A percentile compares a stretch with the other conserved stretches of the same genome.
Evolutionary conservation across 495 filamentous ascomycete genomes (phyloP).

Genomic region (Penicillium coprophilum): DNA sequence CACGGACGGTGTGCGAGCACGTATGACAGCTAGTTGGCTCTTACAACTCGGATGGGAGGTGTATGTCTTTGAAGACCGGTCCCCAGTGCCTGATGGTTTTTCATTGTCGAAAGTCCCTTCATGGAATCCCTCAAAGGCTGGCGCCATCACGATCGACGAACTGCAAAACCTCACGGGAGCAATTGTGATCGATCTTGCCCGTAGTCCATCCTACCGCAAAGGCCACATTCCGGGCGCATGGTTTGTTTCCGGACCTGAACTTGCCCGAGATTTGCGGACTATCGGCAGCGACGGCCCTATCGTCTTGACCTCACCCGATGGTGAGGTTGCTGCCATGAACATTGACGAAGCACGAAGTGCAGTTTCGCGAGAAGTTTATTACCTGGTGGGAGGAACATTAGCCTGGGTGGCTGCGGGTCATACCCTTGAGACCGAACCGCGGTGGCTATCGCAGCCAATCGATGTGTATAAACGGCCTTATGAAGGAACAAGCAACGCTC

Average conservation of each 20-base stretch:
- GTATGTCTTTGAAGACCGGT: conserved; percentile 16
- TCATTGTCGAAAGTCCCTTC: neutral
- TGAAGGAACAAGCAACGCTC: conserved; percentile 29
- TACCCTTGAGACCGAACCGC: conserved; percentile 21
- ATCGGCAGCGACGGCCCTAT: conserved; percentile 16
- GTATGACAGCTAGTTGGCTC: conserved; percentile 31
- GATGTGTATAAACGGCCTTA: conserved; percentile 32
- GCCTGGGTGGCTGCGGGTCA: conserved; percentile 23
- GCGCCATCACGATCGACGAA: conserved; percentile 11
- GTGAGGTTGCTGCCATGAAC: conserved; percentile 41
- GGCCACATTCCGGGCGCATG: conserved; percentile 30
- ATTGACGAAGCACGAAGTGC: conserved; percentile 19
- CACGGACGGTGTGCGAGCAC: conserved; percentile 25
- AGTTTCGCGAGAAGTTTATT: conserved; percentile 14
- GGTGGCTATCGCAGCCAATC: conserved; percentile 27
- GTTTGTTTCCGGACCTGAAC: conserved; percentile 29
- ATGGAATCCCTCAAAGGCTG: conserved; percentile 1
- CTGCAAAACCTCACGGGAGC: conserved; percentile 11
- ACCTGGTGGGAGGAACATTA: conserved; percentile 23
- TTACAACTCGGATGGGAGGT: conserved; percentile 32
- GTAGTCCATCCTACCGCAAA: conserved; percentile 26
- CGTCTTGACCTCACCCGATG: conserved; percentile 31
- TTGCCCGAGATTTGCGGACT: conserved; percentile 18
- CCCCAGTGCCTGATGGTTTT: conserved; percentile 6
- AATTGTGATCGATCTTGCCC: conserved; percentile 27